Evolutionary conservation across 2,329 filamentous ascomycete species (phyloP), one percentile per base, ranked within the genome.

Genomic region (Chaetoscypha palmicola): DNA sequence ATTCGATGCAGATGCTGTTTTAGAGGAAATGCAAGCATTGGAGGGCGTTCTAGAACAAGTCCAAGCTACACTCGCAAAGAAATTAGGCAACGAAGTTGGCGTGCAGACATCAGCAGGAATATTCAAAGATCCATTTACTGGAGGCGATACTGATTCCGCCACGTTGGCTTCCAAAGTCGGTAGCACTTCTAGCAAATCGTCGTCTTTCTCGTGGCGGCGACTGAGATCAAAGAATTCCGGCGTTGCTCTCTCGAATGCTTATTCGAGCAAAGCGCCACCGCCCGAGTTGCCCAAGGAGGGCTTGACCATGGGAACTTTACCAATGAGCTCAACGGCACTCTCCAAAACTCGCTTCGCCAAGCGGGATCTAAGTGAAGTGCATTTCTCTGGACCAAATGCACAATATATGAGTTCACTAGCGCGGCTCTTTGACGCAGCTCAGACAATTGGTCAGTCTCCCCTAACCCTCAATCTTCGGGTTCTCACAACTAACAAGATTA

Each of bases 371-470:
- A 69, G 68, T 14, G 77, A 78, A 44, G 72, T 85, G 40, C 74
- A 79, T 48, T 94, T 91, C 56, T 75, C 79, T 23, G 92, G 92
- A 0, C 89, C 90, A 2, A 86, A 96, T 64, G 81, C 85, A 20
- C 78, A 83, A 53, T 98, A 98, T 63, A 96, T 97, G 88, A 78
- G 79, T 56, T 85, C 89, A 52, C 72, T 98, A 60, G 91, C 90
- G 55, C 81, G 84, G 56, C 68, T 98, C 53, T 98, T 94, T 64
- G 92, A 97, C 68, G 88, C 90, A 52, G 91, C 82, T 42, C 92
- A 97, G 68, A 78, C 90, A 45, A 73, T 98, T 61, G 92, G 92
- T 96, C 75, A 72, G 81, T 67, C 47, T 42, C 34, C 30, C n/a
- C 7, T 42, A 24, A 9, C 32, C 12, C 11, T 42, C 7, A 2